Percentiles rank a stretch among this genome's conserved stretches.
phyloP scores from a whole-genome alignment of 208 protist genomes.

The Trypanosoma conorhini region DNA sequence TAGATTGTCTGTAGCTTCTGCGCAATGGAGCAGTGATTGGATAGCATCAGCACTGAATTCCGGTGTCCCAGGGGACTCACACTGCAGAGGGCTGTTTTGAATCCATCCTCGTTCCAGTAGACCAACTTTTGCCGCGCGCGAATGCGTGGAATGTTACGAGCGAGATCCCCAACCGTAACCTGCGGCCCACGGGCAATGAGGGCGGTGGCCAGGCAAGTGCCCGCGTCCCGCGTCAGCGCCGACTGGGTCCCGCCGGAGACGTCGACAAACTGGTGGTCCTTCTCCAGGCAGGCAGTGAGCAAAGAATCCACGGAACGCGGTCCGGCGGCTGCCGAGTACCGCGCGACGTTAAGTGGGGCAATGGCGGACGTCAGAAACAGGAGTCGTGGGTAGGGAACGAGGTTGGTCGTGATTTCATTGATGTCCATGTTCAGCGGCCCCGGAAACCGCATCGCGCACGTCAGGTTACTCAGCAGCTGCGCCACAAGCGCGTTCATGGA shows the following conservation, averaged over 20 bases:
- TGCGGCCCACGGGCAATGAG: slow-evolving; percentile 92
- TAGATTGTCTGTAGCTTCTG: slow-evolving; percentile 75
- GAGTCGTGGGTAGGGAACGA: slow-evolving; percentile 96
- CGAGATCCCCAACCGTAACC: slow-evolving; percentile 93
- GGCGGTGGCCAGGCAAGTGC: slow-evolving; percentile 81
- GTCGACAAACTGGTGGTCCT: slow-evolving; percentile 86
- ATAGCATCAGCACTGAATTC: slow-evolving; percentile 92
- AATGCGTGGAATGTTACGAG: slow-evolving; percentile 88
- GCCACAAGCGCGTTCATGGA: slow-evolving; percentile 97
- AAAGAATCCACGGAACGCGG: slow-evolving; percentile 83
- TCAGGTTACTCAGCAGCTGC: slow-evolving; percentile 94
- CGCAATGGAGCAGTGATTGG: slow-evolving; percentile 92
- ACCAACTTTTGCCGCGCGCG: slow-evolving; percentile 77
- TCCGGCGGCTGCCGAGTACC: slow-evolving; percentile 44
- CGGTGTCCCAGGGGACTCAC: slow-evolving; percentile 91
- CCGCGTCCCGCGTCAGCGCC: slow-evolving; percentile 33
- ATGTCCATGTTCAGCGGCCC: slow-evolving; percentile 97
- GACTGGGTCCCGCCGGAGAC: slow-evolving; percentile 32
- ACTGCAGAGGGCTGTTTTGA: slow-evolving; percentile 96
- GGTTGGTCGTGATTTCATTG: slow-evolving; percentile 97
- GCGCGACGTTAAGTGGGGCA: slow-evolving; percentile 82
- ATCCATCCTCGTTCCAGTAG: slow-evolving; percentile 97
- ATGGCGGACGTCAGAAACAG: slow-evolving; percentile 92
- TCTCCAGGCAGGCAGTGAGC: slow-evolving; percentile 86
- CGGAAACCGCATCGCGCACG: slow-evolving; percentile 93